These are phyloP conservation scores for Ogataea nitratoaversa DNA, from an alignment of 805 yeast genomes.

Conservation along the genomic window DNA sequence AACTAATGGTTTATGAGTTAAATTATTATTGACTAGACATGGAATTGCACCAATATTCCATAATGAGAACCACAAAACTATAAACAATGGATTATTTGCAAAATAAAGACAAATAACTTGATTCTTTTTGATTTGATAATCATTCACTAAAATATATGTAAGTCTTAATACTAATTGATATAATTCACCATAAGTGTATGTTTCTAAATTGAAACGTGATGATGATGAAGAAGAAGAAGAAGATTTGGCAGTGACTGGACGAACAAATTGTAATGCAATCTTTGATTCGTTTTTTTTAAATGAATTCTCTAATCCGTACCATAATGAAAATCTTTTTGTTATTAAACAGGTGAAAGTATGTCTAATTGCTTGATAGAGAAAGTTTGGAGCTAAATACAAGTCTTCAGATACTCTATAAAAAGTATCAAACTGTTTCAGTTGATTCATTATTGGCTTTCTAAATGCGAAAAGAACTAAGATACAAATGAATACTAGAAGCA, in stretches of 20 bases:
- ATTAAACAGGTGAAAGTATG: constrained; percentile 34
- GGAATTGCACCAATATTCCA: constrained; percentile 93
- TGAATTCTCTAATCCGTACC: constrained; percentile 65
- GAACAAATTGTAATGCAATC: constrained; percentile 61
- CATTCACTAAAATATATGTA: constrained; percentile 57
- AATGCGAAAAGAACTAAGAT: neutral
- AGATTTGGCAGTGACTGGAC: constrained; percentile 37
- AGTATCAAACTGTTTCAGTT: constrained; percentile 31
- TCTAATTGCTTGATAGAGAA: constrained; percentile 36
- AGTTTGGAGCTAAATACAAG: constrained; percentile 43
- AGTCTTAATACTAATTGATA: constrained; percentile 62
- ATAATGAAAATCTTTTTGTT: constrained; percentile 50
- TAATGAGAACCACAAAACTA: constrained; percentile 76
- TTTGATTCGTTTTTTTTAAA: constrained; percentile 46
- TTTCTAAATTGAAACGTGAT: constrained; percentile 47
- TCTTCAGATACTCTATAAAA: constrained; percentile 49
- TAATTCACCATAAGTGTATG: constrained; percentile 64
- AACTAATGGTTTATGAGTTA: constrained; percentile 64
- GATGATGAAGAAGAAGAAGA: neutral
- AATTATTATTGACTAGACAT: constrained; percentile 80
- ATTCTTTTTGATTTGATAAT: constrained; percentile 60
- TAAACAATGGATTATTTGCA: constrained; percentile 78
- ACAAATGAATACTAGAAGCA: neutral
- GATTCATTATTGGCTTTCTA: neutral
- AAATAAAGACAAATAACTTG: constrained; percentile 72